Evolutionary conservation across 768 basidiomycete genomes (phyloP), one percentile per base, ranked within the genome.

Genomic region (Lentinula raphanica): DNA sequence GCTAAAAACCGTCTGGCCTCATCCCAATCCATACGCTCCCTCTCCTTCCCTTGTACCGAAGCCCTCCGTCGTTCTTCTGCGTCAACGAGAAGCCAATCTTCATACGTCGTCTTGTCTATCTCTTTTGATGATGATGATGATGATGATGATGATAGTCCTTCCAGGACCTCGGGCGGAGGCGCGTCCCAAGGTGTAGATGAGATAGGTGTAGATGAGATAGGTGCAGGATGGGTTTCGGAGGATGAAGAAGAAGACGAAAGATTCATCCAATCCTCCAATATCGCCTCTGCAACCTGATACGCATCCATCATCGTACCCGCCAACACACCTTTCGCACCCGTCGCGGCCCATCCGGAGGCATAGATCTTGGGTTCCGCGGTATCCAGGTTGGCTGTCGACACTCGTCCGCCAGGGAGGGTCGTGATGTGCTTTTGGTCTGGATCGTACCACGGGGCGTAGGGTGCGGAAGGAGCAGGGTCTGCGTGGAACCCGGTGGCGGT

Each of bases 301-400:
- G 95, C 91, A 67, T 97, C 82, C 71, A 92, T 84, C 94, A 99
- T 94, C 32, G 97, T 97, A 3, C 87, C 79, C 1, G 93, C 94
- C 45, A 98, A 78, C 12, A 98, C 94, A 9, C 95, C 95, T 54
- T 84, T 87, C 0, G 97, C 94, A 35, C 96, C 96, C 3, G 82
- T 85, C 2, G 92, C 88, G 2, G 92, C 88, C 97, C 97, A 99
- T 9, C 96, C 96, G 1, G 91, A 87, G 1, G 92, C 88, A 67
- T 97, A 99, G n/a, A 95, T 76, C 17, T 53, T 53, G 38, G 51
- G 51, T 23, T 53, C 51, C 5, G 23, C 51, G 58, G 83, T 83
- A 36, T 76, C 78, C 36, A 86, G 69, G 55, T 1, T 65, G 64
- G 4, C 61, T 11, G 74, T 73, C 27, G 82, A 64, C 7, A 90